Evolutionary conservation across 2,329 filamentous ascomycete species (phyloP), one percentile per base, ranked within the genome.

Genomic region (Xylaria hypoxylon): DNA sequence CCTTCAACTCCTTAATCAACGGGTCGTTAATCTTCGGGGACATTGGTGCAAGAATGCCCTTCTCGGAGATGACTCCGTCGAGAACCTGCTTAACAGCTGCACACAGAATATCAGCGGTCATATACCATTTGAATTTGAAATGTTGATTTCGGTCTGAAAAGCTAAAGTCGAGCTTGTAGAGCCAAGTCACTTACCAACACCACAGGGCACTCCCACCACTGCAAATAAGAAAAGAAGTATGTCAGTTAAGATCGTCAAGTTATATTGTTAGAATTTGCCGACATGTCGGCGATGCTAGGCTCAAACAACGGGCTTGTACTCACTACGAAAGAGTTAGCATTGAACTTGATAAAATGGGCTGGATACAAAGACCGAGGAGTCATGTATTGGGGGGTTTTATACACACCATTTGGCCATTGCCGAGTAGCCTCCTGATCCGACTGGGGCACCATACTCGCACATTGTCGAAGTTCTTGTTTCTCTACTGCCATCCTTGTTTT

Each of bases 381-480:
- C 79, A 40, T n/a, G 17, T 17, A 33, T 4, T 13, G 22, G 33
- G 22, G 15, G 13, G 2, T 19, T 50, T 4, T n/a, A 33, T 45
- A 57, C 42, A 52, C 6, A 67, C 61, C 61, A 62, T 47, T 90
- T 92, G 56, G 92, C 92, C 94, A 97, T 97, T 71, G 92, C 89
- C 3, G 87, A 91, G 83, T 95, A 96, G 47, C 92, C 92, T 71
- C 88, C 73, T 64, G 92, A 90, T 75, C 89, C 90, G 31, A 62
- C 50, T 3, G 69, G 44, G 24, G 35, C 50, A 77, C 94, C 94
- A 79, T 97, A 96, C 78, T 96, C 93, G 77, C 84, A 86, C 17
- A 97, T 87, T 1, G 94, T 97, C 47, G 90, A 93, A 26, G 92
- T 94, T 70, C 90, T 85, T 50, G 89, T 93, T 83, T 96, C 89